These are phyloP conservation scores for Candida krabiensis DNA, from an alignment of 805 yeast genomes.

Conservation along the genomic window DNA sequence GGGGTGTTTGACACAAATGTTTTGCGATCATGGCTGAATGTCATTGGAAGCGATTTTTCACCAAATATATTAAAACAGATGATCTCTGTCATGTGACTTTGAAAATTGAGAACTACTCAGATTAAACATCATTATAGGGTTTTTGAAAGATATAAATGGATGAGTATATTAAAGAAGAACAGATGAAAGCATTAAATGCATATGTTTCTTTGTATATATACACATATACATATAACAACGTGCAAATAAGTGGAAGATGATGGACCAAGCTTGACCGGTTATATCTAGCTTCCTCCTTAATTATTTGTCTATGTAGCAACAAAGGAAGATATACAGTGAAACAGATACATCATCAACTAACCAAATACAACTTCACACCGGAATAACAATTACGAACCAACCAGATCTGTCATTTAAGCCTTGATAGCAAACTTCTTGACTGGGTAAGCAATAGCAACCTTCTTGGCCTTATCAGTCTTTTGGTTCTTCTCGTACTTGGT, in stretches of 20 bases:
- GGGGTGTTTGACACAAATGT: no score
- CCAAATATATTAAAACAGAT: no score
- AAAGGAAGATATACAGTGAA: slow-evolving; percentile 6
- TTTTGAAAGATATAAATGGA: slow-evolving; percentile 1
- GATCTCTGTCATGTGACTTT: no score
- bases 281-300: not conserved
- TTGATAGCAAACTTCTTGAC: slow-evolving; percentile 97
- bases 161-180: not conserved
- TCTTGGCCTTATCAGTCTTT: slow-evolving; percentile 85
- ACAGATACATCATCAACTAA: slow-evolving; percentile 8
- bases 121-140: no score
- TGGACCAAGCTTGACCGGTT: slow-evolving; percentile 3
- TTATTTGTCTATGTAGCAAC: slow-evolving; percentile 1
- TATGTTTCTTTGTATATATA: slow-evolving; percentile 4
- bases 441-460: slow-evolving; percentile 95
- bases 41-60: no score
- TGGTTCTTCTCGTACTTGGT: slow-evolving; percentile 81
- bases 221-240: slow-evolving; percentile 4
- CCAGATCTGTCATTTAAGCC: slow-evolving; percentile 67
- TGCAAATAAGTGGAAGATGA: not conserved
- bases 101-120: no score
- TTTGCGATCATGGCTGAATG: no score
- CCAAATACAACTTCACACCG: slow-evolving; percentile 7
- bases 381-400: slow-evolving; percentile 11
- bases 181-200: slow-evolving; percentile 9